Evolutionary conservation across 192 early-diverging fungal genomes (phyloP).

Genomic region (Pilaira anomala): DNA sequence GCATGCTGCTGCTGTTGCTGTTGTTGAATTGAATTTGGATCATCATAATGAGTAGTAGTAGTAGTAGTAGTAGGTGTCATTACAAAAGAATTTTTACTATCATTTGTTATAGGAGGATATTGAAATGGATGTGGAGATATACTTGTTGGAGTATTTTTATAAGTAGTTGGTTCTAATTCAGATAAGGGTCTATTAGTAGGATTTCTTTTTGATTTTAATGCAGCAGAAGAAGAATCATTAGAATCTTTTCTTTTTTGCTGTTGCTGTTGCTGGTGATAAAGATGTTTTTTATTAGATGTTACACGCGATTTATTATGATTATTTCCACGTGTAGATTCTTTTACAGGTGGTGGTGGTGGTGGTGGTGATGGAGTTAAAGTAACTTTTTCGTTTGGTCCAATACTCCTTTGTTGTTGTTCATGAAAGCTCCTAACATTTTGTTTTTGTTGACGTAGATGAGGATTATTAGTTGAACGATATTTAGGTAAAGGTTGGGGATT

Average conservation of each 20-base stretch:
- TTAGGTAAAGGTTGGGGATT: background rate
- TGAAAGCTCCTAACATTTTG: no score
- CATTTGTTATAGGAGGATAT: background rate
- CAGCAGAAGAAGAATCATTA: conserved; percentile 7
- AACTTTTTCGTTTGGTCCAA: background rate
- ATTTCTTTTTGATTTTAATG: conserved; percentile 10
- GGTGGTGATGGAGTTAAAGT: background rate
- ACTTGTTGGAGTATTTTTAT: conserved; percentile 5
- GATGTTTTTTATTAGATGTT: conserved; percentile 5
- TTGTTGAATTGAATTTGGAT: background rate
- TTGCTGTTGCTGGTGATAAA: background rate
- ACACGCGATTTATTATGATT: conserved; percentile 3
- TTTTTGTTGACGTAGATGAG: no score
- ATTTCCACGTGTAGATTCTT: background rate
- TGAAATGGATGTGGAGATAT: conserved; percentile 12
- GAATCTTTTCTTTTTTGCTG: background rate
- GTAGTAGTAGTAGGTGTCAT: background rate
- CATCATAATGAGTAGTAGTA: background rate
- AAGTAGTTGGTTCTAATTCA: conserved; percentile 1
- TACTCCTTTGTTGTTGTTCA: no score
- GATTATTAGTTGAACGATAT: background rate
- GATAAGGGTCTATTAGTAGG: background rate
- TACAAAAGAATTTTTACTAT: background rate
- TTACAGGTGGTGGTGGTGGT: background rate
- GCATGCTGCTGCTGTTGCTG: no score